Percentiles rank a stretch among this genome's conserved stretches.
These are phyloP conservation scores for Clitopilus hobsonii DNA, from an alignment of 768 basidiomycete genomes.

Conservation along the genomic window DNA sequence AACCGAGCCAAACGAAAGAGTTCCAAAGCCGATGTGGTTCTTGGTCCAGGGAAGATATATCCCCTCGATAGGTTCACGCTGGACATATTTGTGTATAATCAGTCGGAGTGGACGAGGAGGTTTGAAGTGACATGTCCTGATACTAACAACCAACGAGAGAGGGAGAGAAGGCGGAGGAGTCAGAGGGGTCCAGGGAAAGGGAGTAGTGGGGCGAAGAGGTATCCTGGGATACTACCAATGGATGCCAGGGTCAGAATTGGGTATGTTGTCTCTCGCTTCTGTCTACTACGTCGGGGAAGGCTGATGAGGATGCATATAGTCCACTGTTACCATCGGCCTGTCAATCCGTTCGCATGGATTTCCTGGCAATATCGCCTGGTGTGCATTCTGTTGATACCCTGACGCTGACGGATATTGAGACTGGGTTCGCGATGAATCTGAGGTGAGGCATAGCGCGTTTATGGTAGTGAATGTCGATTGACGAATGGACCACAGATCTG, in stretches of 20 bases:
- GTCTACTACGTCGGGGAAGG: not conserved
- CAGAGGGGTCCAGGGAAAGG: conserved; percentile 16
- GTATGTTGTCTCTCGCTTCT: conserved; percentile 38
- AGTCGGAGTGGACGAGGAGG: conserved; percentile 66
- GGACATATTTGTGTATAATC: conserved; percentile 87
- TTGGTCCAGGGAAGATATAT: conserved; percentile 50
- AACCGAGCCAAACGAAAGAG: conserved; percentile 15
- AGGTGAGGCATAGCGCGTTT: conserved; percentile 40
- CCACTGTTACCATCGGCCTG: conserved; percentile 78
- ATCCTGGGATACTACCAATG: conserved; percentile 67
- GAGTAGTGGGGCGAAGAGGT: conserved; percentile 24
- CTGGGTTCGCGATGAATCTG: conserved; percentile 67
- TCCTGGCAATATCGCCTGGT: conserved; percentile 75
- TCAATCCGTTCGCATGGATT: conserved; percentile 84
- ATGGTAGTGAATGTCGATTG: conserved; percentile 4
- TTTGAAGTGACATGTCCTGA: conserved; percentile 75
- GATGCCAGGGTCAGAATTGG: conserved; percentile 79
- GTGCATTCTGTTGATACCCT: conserved; percentile 73
- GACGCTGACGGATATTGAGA: conserved; percentile 71
- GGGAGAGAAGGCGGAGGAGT: conserved; percentile 37
- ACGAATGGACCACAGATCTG: conserved; percentile 42
- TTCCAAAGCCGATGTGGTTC: conserved; percentile 7
- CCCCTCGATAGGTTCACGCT: conserved; percentile 73
- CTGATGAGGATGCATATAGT: conserved; percentile 28
- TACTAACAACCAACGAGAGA: no score